A percentile compares a stretch with the other conserved stretches of the same genome.
These are phyloP conservation scores for Plasmodium cynomolgi DNA, from an alignment of 169 alveolate species.

Conservation along the genomic window DNA sequence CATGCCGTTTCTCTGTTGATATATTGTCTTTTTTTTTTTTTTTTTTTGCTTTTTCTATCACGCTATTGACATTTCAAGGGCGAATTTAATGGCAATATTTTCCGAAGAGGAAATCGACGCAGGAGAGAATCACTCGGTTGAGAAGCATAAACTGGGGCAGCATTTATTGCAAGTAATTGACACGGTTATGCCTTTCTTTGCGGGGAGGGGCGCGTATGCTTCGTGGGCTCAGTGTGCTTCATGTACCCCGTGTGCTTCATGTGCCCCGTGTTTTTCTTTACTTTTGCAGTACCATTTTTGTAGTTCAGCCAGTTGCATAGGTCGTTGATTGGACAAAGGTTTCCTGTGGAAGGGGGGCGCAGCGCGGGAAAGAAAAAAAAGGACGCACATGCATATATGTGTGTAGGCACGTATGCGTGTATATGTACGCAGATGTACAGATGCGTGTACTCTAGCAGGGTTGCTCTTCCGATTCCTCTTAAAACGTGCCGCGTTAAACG, in stretches of 20 bases:
- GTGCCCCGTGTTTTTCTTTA: not conserved
- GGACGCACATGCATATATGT: not conserved
- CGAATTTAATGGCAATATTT: not conserved
- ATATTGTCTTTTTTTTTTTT: not conserved
- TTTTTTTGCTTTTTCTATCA: not conserved
- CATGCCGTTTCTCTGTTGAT: not conserved
- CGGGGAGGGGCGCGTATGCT: not conserved
- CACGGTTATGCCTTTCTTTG: not conserved
- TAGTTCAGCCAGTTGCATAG: constrained; percentile 65
- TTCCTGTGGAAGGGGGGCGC: constrained; percentile 22
- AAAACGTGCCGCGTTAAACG: not conserved
- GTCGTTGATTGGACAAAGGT: constrained; percentile 61
- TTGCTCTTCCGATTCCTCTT: not conserved
- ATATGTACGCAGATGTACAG: not conserved
- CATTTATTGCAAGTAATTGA: not conserved
- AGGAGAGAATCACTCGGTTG: not conserved
- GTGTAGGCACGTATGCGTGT: not conserved
- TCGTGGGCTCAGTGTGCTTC: too few species aligned
- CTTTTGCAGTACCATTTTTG: constrained; percentile 43
- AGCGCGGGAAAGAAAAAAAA: constrained; percentile 1
- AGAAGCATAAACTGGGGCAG: not conserved
- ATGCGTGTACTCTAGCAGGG: not conserved
- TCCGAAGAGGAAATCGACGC: not conserved
- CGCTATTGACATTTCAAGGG: not conserved
- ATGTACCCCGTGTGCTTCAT: too few species aligned